Evolutionary conservation across 2,329 filamentous ascomycete genomes (phyloP), one percentile per base, ranked within the genome.

Genomic region (Penicillium sp.): DNA sequence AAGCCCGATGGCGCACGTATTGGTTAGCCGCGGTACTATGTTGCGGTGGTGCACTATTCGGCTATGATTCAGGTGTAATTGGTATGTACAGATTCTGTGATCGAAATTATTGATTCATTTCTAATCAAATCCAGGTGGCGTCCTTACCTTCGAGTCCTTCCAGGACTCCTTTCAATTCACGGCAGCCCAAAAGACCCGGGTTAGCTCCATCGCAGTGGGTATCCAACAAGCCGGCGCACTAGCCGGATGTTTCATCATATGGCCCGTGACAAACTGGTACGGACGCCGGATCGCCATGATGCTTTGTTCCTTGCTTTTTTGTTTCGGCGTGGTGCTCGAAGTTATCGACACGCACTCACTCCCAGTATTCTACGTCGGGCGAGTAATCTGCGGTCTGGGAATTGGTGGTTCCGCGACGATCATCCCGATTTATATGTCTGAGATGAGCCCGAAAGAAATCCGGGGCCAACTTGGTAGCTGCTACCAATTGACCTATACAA

Each of bases 161-260:
- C 70, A 78, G 45, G 63, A 72, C 49, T 79, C 80, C 60, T 82
- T 81, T 61, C 62, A 70, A 19, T 81, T 79, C 64, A 73, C 73
- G n/a, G 69, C 71, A 11, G 67, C 68, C 3, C 67, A 80, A 48
- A 73, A 77, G 59, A 82, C 81, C 1, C 70, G 74, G 13, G 74
- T 81, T 51, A 82, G 79, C 61, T 77, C 81, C 10, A 79, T 84
- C 40, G 79, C 81, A 42, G 81, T 84, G 8, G 79, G 80, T 2
- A 79, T 84, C 19, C 81, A 84, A 56, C 82, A 84, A 62, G 79
- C 82, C 8, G 83, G 82, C 26, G 82, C 82, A 37, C 82, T 85
- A 60, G 78, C 82, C 30, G 82, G 82, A 25, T 83, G 82, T 61
- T 80, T 84, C 56, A 65, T 77, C 30, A 78, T 83, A 54, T 83